Evolutionary conservation across 768 basidiomycete species (phyloP).

Genomic region (Amanita pseudoporphyria): DNA sequence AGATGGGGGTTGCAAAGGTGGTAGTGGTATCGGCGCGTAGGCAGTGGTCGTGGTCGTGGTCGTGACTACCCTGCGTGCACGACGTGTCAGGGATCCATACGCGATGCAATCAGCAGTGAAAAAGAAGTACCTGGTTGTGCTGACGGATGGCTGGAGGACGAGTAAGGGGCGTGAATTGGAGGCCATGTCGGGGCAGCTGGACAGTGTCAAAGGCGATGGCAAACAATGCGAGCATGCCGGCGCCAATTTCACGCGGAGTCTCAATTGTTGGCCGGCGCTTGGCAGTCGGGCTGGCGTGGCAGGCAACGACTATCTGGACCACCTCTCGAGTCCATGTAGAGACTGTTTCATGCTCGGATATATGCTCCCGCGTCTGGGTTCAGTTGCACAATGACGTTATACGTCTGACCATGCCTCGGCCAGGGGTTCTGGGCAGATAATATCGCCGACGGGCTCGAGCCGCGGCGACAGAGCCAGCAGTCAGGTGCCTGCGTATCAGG

Average conservation of each 20-base stretch:
- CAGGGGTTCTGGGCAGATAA: too few species aligned
- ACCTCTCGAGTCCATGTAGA: too few species aligned
- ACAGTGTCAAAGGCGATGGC: constrained; percentile 16
- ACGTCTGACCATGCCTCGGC: not conserved
- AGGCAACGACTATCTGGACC: too few species aligned
- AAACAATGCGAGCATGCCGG: not conserved
- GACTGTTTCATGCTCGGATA: too few species aligned
- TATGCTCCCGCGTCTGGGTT: not conserved
- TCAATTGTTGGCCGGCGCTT: not conserved
- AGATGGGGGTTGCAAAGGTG: constrained; percentile 58
- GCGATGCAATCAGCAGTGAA: not conserved
- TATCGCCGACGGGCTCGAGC: too few species aligned
- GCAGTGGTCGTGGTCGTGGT: constrained; percentile 89
- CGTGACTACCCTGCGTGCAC: constrained; percentile 61
- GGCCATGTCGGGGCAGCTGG: constrained; percentile 43
- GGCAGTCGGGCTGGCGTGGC: too few species aligned
- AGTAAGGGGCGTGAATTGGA: constrained; percentile 52
- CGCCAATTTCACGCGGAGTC: not conserved
- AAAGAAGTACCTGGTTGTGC: constrained; percentile 67
- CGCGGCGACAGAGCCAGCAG: too few species aligned
- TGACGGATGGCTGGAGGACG: constrained; percentile 71
- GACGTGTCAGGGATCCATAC: constrained; percentile 15
- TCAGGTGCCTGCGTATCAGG: not conserved
- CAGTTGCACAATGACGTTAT: not conserved
- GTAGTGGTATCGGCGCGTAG: constrained; percentile 81